Percentiles rank a stretch among this genome's conserved stretches.
These are phyloP conservation scores for Rachicladosporium sp. DNA, from an alignment of 2,329 filamentous ascomycete genomes.

Conservation along the genomic window DNA sequence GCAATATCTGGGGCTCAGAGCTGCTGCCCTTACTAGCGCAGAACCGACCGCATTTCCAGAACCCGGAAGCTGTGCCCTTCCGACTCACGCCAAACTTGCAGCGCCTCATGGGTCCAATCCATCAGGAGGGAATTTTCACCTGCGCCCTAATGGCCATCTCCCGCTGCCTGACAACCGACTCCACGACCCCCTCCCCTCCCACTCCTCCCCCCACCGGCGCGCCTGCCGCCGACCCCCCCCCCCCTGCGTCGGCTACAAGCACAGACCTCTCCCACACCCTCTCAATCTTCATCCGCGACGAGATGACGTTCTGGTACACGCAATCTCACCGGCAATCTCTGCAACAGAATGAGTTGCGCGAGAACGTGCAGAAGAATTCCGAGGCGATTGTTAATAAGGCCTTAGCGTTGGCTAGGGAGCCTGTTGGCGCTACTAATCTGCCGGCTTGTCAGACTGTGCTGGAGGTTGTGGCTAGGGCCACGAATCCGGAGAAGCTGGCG, in stretches of 20 bases:
- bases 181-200: slow-evolving; percentile 11
- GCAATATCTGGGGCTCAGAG: slow-evolving; percentile 94
- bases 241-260: slow-evolving; percentile 14
- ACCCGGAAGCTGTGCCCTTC: slow-evolving; percentile 93
- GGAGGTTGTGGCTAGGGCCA: slow-evolving; percentile 78
- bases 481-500: slow-evolving; percentile 80
- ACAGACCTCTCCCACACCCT: slow-evolving; percentile 86
- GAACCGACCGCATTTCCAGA: slow-evolving; percentile 80
- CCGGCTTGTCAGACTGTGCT: slow-evolving; percentile 96
- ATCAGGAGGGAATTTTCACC: slow-evolving; percentile 93
- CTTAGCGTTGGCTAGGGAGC: slow-evolving; percentile 61
- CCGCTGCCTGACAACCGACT: slow-evolving; percentile 76
- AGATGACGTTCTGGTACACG: slow-evolving; percentile 96
- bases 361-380: slow-evolving; percentile 73
- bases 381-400: slow-evolving; percentile 88
- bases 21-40: slow-evolving; percentile 80
- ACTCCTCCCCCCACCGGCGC: slow-evolving; percentile 5
- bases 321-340: slow-evolving; percentile 54
- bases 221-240: slow-evolving; percentile 28
- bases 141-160: slow-evolving; percentile 93
- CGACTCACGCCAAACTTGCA: slow-evolving; percentile 92
- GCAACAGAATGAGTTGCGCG: slow-evolving; percentile 58
- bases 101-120: slow-evolving; percentile 87
- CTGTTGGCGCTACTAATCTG: slow-evolving; percentile 52
- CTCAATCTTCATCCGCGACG: slow-evolving; percentile 87